phyloP scores from a whole-genome alignment of 164 flowering plant genomes.

The Nymphaea thermarum region DNA sequence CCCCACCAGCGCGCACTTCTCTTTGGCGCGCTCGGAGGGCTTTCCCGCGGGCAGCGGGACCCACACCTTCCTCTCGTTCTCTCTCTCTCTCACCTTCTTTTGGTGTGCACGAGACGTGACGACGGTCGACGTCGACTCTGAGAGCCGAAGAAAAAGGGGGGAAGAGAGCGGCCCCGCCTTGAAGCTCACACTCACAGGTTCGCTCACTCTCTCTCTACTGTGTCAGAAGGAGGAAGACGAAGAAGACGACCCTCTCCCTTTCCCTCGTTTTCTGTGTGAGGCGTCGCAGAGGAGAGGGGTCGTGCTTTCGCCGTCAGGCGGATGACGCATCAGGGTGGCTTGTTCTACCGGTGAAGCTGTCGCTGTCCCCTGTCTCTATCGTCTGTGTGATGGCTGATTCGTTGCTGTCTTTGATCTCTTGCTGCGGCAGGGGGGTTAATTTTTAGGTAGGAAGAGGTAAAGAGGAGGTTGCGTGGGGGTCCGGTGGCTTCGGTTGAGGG shows the following conservation, averaged over 20 bases:
- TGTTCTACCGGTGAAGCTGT: neutral
- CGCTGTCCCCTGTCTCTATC: neutral
- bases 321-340: neutral
- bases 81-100: neutral
- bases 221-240: neutral
- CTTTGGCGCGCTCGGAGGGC: neutral
- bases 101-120: neutral
- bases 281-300: neutral
- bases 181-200: neutral
- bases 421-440: too few species aligned
- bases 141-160: neutral
- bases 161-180: neutral
- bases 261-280: neutral
- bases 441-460: too few species aligned
- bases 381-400: too few species aligned
- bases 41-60: neutral
- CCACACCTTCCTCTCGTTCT: neutral
- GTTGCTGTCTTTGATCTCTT: too few species aligned
- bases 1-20: neutral
- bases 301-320: neutral
- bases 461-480: too few species aligned
- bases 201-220: neutral
- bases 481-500: too few species aligned
- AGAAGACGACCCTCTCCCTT: too few species aligned
- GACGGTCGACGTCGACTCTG: too few species aligned